Base-by-base conservation (phyloP, 345 rosid genomes). In the Balakata baccata region DNA sequence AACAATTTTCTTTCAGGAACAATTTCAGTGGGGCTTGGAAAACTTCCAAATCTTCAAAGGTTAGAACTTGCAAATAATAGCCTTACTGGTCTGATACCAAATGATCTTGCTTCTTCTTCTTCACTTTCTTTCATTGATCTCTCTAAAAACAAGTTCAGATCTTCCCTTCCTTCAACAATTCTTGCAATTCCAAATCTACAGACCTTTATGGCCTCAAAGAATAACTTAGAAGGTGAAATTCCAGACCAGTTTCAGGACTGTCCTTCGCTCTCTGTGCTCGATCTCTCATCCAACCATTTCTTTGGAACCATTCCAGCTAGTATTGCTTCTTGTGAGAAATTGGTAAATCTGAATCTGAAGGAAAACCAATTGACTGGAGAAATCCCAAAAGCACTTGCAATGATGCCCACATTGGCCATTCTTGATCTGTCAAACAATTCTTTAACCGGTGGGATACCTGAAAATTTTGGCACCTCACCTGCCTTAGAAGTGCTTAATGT, bases 161-260 rank as follows among this genome's bases (percentile, higher is more conserved):
- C 93, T 9, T 75, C 88, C 17, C 91, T 92, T 50, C 92, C 97
- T 72, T 89, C 97, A 18, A 85, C 89, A 45, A 87, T 94, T 80
- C 88, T 94, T 71, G 87, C 98, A 9, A 86, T 90, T 43, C 89
- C 91, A 34, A 94, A 78, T 51, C 90, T 92, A 0, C 97, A 94
- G 49, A 83, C 82, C 51, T 92, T 94, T 65, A 73, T 86, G 14
- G 89, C 87, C 62, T 81, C 97, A 11, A 86, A 79, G 37, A 94
- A 92, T 52, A 78, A 79, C 45, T 75, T 94, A 58, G 78, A 74
- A 64, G 98, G 97, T n/a, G 92, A 89, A 79, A 70, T 94, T 68
- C 98, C 98, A 0, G 93, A 88, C 53, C 93, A 86, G 72, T 92
- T 92, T 81, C 98, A 94, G 81, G 98, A 89, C 76, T 89, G 93